Base-by-base conservation (phyloP, 1,284 basidiomycete genomes). In the Tremellales sp. region DNA sequence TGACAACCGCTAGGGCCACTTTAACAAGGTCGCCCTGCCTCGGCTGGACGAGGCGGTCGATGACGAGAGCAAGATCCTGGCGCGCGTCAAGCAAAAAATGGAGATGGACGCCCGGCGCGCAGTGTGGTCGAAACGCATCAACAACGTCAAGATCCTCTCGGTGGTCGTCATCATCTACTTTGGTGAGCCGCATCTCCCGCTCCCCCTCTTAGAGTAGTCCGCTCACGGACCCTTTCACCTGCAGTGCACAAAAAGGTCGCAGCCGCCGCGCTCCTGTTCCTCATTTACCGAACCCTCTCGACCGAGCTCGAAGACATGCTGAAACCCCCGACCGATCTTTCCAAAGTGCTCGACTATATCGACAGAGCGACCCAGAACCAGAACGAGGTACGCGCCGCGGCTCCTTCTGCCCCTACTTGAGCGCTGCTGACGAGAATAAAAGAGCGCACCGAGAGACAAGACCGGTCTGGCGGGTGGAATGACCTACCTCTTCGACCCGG, bases 51-150 rank as follows among this genome's bases (percentile, higher is more conserved):
- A n/a, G n/a, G 50, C 26, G n/a, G 48, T 50, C 4, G 55, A 59
- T 32, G 41, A 49, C 19, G 36, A 54, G n/a, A n/a, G n/a, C n/a
- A n/a, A n/a, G n/a, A n/a, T n/a, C n/a, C n/a, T n/a, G n/a, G n/a
- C n/a, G n/a, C n/a, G 57, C 9, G 58, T 55, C 19, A 54, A 61
- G 47, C 54, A 58, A 27, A 56, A 50, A n/a, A 56, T 62, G 45
- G 57, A 53, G 45, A 47, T 63, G 2, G 63, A 65, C 18, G 18
- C 25, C n/a, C 24, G 32, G 6, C 10, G 28, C 6, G 9, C 24
- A 58, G 60, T n/a, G 48, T 67, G 65, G 65, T 60, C 60, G 41
- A 61, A 60, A 36, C 43, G 65, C 14, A 61, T 65, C 16, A 40
- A 52, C 18, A 46, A 48, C 8, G 53, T 67, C n/a, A 59, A 67